phyloP scores from a whole-genome alignment of 768 basidiomycete genomes.

The Hortiboletus campestris region DNA sequence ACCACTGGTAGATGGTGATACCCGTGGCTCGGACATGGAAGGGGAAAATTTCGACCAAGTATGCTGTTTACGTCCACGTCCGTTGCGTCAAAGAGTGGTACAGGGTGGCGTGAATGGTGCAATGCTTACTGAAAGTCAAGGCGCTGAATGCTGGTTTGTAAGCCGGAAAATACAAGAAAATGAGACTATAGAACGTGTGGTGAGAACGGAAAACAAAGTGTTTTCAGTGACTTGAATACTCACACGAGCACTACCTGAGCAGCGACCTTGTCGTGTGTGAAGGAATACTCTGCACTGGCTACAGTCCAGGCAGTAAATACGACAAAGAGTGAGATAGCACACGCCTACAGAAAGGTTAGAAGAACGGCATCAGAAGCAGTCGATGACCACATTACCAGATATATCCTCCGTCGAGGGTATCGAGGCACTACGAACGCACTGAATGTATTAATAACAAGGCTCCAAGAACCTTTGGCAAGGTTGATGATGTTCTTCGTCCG shows the following conservation, averaged over 20 bases:
- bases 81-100: not conserved
- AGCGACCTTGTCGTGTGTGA: not conserved
- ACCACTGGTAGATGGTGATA: conserved; percentile 59
- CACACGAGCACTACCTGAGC: conserved; percentile 14
- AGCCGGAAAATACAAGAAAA: conserved; percentile 6
- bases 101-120: no score
- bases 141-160: not conserved
- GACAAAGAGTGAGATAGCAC: conserved; percentile 12
- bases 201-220: not conserved
- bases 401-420: conserved; percentile 2
- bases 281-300: conserved; percentile 20
- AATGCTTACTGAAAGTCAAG: conserved; percentile 1
- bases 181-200: conserved; percentile 1
- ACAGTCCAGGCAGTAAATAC: conserved; percentile 17
- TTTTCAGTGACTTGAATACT: not conserved
- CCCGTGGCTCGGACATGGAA: conserved; percentile 61
- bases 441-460: not conserved
- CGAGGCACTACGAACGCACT: not conserved
- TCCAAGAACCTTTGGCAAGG: not conserved
- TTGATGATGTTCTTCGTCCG: conserved; percentile 14
- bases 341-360: not conserved
- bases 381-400: conserved; percentile 1
- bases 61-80: conserved; percentile 36
- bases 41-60: conserved; percentile 63
- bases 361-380: not conserved